Percentiles rank a stretch among this genome's conserved stretches.
These are phyloP conservation scores for Backusella australiensis DNA, from an alignment of 192 early-diverging fungal genomes.

Conservation along the genomic window DNA sequence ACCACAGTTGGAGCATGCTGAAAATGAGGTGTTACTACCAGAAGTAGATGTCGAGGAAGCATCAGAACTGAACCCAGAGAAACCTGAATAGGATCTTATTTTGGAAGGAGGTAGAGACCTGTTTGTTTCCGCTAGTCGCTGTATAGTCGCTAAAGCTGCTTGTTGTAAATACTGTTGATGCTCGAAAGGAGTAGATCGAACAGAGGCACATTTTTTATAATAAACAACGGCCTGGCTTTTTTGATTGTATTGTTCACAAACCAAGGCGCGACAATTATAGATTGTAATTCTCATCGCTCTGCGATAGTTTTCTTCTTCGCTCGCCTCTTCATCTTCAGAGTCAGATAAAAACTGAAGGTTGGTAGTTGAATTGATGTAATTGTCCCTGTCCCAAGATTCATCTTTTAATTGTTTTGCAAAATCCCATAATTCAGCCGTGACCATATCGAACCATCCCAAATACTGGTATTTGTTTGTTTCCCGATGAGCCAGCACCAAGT, in stretches of 20 bases:
- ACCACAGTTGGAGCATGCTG: slow-evolving; percentile 8
- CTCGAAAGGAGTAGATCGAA: slow-evolving; percentile 4
- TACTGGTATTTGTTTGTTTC: slow-evolving; percentile 12
- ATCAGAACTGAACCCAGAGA: background rate
- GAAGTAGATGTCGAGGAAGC: slow-evolving; percentile 8
- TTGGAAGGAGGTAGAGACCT: background rate
- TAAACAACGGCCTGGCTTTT: background rate
- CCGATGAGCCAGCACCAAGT: slow-evolving; percentile 4
- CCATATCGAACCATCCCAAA: slow-evolving; percentile 11
- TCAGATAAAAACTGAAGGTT: background rate
- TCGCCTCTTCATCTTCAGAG: background rate
- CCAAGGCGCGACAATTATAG: slow-evolving; percentile 10
- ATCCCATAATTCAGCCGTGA: slow-evolving; percentile 10
- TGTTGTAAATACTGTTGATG: slow-evolving; percentile 12
- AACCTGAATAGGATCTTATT: background rate
- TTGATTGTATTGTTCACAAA: slow-evolving; percentile 2
- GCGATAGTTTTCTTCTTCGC: slow-evolving; percentile 6
- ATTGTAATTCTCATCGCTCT: slow-evolving; percentile 9
- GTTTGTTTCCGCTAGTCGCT: background rate
- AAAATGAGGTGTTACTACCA: background rate
- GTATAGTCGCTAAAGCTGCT: background rate
- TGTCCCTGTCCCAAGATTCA: background rate
- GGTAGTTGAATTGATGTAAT: background rate
- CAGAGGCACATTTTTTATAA: slow-evolving; percentile 11
- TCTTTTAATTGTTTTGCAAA: slow-evolving; percentile 15